Conservation (phyloP, 2,329 filamentous ascomycete species). For the Alternaria tenuissima region DNA sequence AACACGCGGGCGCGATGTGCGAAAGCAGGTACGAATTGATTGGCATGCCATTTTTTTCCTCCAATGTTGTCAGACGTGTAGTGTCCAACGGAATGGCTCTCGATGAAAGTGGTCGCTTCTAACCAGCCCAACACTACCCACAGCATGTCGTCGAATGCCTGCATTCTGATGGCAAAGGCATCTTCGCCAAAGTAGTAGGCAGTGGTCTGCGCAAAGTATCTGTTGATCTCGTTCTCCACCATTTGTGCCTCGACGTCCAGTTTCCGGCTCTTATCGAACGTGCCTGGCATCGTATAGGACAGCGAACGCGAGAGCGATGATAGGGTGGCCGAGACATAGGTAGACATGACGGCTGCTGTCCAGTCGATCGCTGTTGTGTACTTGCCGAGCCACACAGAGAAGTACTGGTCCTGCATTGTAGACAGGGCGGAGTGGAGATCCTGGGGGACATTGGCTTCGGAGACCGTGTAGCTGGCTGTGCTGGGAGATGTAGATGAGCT, state of each 20-base stretch:
- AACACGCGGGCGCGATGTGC: slow-evolving; percentile 85
- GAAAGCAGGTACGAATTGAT: slow-evolving; percentile 77
- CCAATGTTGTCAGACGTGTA: slow-evolving; percentile 52
- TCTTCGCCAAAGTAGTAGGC: slow-evolving; percentile 90
- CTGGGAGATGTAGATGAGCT: neutral
- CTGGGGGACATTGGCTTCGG: slow-evolving; percentile 34
- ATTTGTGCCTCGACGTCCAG: slow-evolving; percentile 54
- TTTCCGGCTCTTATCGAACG: slow-evolving; percentile 38
- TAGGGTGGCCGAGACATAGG: slow-evolving; percentile 77
- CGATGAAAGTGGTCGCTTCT: slow-evolving; percentile 79
- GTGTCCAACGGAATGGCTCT: slow-evolving; percentile 71
- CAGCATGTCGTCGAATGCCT: slow-evolving; percentile 93
- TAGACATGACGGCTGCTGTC: slow-evolving; percentile 87
- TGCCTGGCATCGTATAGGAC: slow-evolving; percentile 51
- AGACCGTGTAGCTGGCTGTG: slow-evolving; percentile 1
- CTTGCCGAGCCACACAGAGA: slow-evolving; percentile 76
- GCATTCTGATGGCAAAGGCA: slow-evolving; percentile 73
- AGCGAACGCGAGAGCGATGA: slow-evolving; percentile 73
- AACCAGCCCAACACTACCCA: slow-evolving; percentile 96
- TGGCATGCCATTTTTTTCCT: slow-evolving; percentile 72
- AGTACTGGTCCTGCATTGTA: slow-evolving; percentile 81
- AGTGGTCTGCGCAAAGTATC: slow-evolving; percentile 78
- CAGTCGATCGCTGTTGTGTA: slow-evolving; percentile 92
- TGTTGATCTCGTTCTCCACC: slow-evolving; percentile 81
- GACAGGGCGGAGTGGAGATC: slow-evolving; percentile 66